Percentiles rank a stretch among this genome's conserved stretches.
Evolutionary conservation across 352 stramenopile species (phyloP).

Genomic region (Phytophthora ramorum): DNA sequence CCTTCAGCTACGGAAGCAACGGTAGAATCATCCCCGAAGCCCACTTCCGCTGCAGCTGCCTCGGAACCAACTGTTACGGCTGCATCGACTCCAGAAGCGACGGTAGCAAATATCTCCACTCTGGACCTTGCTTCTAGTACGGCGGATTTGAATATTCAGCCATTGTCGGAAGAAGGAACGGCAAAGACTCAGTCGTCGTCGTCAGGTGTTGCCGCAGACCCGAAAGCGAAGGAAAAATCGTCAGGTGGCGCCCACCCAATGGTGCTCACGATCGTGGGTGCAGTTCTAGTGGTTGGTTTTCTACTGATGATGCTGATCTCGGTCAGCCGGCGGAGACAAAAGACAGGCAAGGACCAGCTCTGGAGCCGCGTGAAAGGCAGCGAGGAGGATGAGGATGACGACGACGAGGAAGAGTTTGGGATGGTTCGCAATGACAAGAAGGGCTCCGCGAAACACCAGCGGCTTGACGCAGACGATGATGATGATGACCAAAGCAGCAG

Average conservation of each 20-base stretch:
- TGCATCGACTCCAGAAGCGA: constrained; percentile 13
- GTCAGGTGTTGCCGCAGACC: constrained; percentile 16
- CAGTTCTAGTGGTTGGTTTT: constrained; percentile 76
- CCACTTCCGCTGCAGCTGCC: constrained; percentile 11
- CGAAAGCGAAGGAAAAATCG: constrained; percentile 32
- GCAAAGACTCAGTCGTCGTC: constrained; percentile 22
- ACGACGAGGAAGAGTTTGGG: constrained; percentile 69
- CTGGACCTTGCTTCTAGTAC: constrained; percentile 16
- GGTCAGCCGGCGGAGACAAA: constrained; percentile 65
- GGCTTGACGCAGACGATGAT: constrained; percentile 40
- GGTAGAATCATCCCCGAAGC: background rate
- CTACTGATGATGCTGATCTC: constrained; percentile 69
- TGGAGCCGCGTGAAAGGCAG: constrained; percentile 79
- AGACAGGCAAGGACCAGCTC: constrained; percentile 56
- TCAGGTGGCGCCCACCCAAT: constrained; percentile 53
- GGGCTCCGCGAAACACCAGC: constrained; percentile 43
- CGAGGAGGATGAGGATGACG: constrained; percentile 72
- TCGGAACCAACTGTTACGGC: constrained; percentile 4
- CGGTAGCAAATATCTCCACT: constrained; percentile 12
- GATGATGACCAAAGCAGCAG: constrained; percentile 43
- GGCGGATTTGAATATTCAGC: constrained; percentile 11
- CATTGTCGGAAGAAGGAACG: constrained; percentile 22
- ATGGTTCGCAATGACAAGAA: constrained; percentile 43
- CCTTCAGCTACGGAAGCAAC: background rate
- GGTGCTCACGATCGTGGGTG: constrained; percentile 78